Evolutionary conservation across 1,284 basidiomycete species (phyloP), one percentile per base, ranked within the genome.

Genomic region (Ustilago lituana): DNA sequence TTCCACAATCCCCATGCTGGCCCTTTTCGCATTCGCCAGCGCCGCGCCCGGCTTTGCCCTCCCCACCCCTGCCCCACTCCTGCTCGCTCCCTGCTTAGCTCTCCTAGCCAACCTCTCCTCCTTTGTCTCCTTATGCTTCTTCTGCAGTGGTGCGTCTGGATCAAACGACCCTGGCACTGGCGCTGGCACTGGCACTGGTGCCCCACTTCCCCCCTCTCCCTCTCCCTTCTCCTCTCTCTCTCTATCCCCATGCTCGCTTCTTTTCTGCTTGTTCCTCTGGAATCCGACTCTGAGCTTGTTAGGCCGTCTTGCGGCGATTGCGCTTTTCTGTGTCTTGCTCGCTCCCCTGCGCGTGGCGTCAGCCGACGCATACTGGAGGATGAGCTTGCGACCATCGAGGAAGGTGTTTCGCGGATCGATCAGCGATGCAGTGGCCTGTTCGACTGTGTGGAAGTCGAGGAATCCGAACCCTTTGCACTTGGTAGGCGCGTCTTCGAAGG

Each of bases 381-480:
- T 88, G 44, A 98, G 87, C 61, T 89, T 88, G 39, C 94, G 87
- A 6, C 93, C 93, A 79, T 93, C 87, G 46, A 96, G 85, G 40
- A 86, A 87, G 81, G 93, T 90, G 80, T 96, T 98, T 77, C 89
- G 88, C 37, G 89, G 86, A 79, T 97, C 93, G 69, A 90, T 86
- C 29, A 98, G 87, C 1, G 89, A 90, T 1, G 88, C 85, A 0
- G 93, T 96, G 10, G 95, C 93, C 62, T 91, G 86, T 56, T 90
- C 88, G 1, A 87, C 85, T 14, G 86, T 88, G 52, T 88, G 87
- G 82, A 98, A 98, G 83, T 98, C 96, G 57, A 96, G 87, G 82
- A 98, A 98, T 0, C 92, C 94, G 20, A 35, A 22, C 91, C 95
- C 95, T 86, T 98, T 98, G 84, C 95, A 98, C 64, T 89, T 85